These are phyloP conservation scores for Trametes cingulata DNA, from an alignment of 768 basidiomycete genomes.

Conservation along the genomic window DNA sequence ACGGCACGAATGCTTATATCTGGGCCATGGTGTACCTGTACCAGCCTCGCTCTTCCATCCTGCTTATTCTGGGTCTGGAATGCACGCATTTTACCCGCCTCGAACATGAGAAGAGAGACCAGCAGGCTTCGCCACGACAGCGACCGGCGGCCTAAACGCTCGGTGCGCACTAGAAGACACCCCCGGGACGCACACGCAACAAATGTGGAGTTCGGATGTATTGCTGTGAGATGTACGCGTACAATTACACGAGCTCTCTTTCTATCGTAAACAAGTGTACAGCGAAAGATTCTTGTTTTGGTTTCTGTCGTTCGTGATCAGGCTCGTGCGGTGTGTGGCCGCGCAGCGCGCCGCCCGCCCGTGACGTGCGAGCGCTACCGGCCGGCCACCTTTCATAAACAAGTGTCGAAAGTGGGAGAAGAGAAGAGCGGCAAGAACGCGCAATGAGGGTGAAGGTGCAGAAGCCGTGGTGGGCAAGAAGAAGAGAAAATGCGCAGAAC, in stretches of 20 bases:
- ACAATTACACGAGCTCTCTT: constrained; percentile 34
- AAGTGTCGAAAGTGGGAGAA: not conserved
- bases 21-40: not conserved
- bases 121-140: no score
- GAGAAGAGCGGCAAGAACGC: not conserved
- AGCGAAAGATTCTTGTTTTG: constrained; percentile 8
- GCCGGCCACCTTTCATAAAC: not conserved
- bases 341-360: not conserved
- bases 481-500: constrained; percentile 14
- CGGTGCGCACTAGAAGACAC: not conserved
- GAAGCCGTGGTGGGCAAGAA: not conserved
- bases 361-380: no score
- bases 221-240: constrained; percentile 30
- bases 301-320: constrained; percentile 9
- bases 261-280: constrained; percentile 29
- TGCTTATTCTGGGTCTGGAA: not conserved
- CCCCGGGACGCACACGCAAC: not conserved
- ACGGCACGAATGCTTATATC: constrained; percentile 6
- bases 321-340: not conserved
- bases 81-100: not conserved
- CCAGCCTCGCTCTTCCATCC: not conserved
- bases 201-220: not conserved
- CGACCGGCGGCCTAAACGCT: no score
- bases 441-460: not conserved
- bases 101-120: no score